Evolutionary conservation across 257 asterid species (phyloP).

Genomic region (Voacanga thouarsii): DNA sequence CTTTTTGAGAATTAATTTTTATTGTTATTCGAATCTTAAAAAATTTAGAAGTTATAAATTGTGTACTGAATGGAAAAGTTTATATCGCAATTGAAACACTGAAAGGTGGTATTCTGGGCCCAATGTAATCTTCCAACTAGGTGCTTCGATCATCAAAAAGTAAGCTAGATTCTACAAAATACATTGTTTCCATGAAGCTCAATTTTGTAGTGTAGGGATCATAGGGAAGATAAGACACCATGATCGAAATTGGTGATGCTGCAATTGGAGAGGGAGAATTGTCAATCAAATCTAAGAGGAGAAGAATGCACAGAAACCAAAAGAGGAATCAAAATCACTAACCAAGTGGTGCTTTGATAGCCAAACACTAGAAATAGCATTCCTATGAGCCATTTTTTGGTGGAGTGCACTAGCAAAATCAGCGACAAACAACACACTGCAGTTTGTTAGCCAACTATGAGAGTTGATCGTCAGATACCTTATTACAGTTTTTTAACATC

Average conservation of each 20-base stretch:
- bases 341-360: conserved; percentile 33
- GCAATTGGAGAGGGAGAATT: background rate
- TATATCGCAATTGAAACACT: background rate
- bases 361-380: conserved; percentile 18
- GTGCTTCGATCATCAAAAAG: conserved; percentile 21
- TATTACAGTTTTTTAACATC: background rate
- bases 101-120: conserved; percentile 24
- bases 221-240: conserved; percentile 27
- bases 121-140: conserved; percentile 20
- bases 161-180: conserved; percentile 5
- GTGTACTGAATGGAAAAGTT: background rate
- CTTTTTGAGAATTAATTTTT: background rate
- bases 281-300: conserved; percentile 35
- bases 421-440: conserved; percentile 2
- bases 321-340: conserved; percentile 26
- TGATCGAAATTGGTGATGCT: conserved; percentile 12
- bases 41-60: background rate
- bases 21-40: conserved; percentile 5
- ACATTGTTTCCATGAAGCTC: conserved; percentile 14
- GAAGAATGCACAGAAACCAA: conserved; percentile 23
- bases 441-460: background rate
- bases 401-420: conserved; percentile 11
- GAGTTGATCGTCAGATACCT: conserved; percentile 1
- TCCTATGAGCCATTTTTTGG: conserved; percentile 13
- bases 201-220: conserved; percentile 9